Percentiles rank a stretch among this genome's conserved stretches.
Evolutionary conservation across 768 basidiomycete species (phyloP).

Genomic region (Artomyces pyxidatus): DNA sequence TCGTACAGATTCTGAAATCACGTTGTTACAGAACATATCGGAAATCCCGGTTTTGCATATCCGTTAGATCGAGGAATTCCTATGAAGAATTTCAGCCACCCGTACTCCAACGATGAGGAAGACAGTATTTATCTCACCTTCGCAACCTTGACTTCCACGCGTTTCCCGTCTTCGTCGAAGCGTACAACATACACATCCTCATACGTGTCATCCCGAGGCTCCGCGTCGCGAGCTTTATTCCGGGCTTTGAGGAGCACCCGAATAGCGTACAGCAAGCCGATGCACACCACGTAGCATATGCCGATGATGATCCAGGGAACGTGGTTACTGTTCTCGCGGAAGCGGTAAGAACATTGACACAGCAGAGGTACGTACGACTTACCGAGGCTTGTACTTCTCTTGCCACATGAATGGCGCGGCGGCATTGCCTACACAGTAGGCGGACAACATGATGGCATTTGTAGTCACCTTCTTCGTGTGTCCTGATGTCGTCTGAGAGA

Average conservation of each 20-base stretch:
- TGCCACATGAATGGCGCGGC: conserved; percentile 79
- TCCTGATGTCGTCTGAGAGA: conserved; percentile 56
- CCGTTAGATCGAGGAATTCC: conserved; percentile 70
- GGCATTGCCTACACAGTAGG: conserved; percentile 61
- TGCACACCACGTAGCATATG: conserved; percentile 49
- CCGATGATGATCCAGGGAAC: conserved; percentile 76
- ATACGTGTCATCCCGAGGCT: conserved; percentile 42
- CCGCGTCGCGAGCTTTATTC: conserved; percentile 56
- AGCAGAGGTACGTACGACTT: background rate
- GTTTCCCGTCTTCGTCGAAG: conserved; percentile 40
- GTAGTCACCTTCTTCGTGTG: conserved; percentile 65
- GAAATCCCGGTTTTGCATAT: conserved; percentile 63
- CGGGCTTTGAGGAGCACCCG: conserved; percentile 47
- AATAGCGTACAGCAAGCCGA: conserved; percentile 39
- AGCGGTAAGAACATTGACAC: background rate
- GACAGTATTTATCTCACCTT: conserved; percentile 40
- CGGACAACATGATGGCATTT: conserved; percentile 68
- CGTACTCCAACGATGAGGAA: background rate
- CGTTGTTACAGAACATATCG: conserved; percentile 69
- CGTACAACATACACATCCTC: conserved; percentile 58
- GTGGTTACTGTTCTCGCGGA: conserved; percentile 49
- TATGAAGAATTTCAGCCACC: conserved; percentile 19
- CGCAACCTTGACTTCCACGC: conserved; percentile 49
- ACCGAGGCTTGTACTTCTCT: conserved; percentile 58
- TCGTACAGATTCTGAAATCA: too few relatives aligned